Percentiles rank a stretch among this genome's conserved stretches.
These are phyloP conservation scores for Colletotrichum australisinense DNA, from an alignment of 2,329 filamentous ascomycete genomes.

Conservation along the genomic window DNA sequence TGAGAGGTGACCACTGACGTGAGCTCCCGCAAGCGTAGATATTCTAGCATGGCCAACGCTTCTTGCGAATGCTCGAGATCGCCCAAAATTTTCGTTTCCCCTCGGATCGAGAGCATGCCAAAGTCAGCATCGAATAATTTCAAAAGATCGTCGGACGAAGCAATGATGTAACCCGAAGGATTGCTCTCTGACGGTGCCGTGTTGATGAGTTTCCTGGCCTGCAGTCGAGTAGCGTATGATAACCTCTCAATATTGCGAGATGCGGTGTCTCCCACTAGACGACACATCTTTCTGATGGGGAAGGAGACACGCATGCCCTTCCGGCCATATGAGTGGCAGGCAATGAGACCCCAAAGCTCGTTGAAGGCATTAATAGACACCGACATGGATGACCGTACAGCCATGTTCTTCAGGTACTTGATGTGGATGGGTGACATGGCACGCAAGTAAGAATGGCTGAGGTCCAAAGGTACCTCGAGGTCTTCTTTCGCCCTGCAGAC, in stretches of 20 bases:
- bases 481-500: conserved; percentile 83
- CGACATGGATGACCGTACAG: conserved; percentile 93
- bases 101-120: conserved; percentile 83
- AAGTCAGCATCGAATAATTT: conserved; percentile 90
- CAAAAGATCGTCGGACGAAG: conserved; percentile 86
- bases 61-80: conserved; percentile 82
- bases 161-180: conserved; percentile 89
- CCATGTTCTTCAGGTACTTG: conserved; percentile 90
- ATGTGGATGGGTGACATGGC: conserved; percentile 93
- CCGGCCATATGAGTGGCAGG: conserved; percentile 83
- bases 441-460: conserved; percentile 85
- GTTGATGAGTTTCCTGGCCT: conserved; percentile 89
- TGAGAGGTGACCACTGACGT: conserved; percentile 83
- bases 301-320: conserved; percentile 92
- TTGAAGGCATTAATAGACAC: conserved; percentile 90
- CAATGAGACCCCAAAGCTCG: conserved; percentile 89
- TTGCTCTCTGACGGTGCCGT: conserved; percentile 84
- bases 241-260: conserved; percentile 89
- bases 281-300: conserved; percentile 91
- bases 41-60: conserved; percentile 85
- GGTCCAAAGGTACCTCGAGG: conserved; percentile 79
- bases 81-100: conserved; percentile 90
- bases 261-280: conserved; percentile 85
- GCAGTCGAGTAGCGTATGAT: conserved; percentile 85
- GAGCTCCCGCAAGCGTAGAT: conserved; percentile 80